Evolutionary conservation across 2,329 filamentous ascomycete species (phyloP), one percentile per base, ranked within the genome.

Genomic region (Apiospora phragmitis): DNA sequence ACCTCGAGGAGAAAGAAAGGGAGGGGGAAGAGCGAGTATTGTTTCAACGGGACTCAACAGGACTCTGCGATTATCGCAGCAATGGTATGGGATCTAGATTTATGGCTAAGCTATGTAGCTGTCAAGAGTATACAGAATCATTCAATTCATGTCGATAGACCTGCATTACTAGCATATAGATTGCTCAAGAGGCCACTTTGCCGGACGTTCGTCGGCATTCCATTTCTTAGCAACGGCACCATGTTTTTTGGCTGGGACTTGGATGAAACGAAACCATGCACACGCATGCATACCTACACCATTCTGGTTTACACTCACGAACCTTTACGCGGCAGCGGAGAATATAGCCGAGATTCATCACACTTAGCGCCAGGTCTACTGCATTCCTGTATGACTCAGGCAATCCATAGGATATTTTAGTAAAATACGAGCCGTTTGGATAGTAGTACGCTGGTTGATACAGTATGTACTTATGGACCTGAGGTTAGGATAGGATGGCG

Each of bases 111-210:
- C 18, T 32, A 41, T 41, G 9, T 41, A 41, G 51, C 26, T 59
- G 51, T 59, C 51, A 59, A 18, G 29, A 35, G 29, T 59, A 59
- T 32, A 35, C 16, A 1, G 16, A 35, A 59, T 9, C 51, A n/a
- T 9, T 42, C 7, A 47, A 59, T 21, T 18, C 29, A 59, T 35
- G 26, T 59, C 35, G 51, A 29, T 35, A 47, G 8, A 3, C 38
- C 35, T 59, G 51, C 51, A 59, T 59, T 35, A 59, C 35, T 59
- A 59, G 51, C 51, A 59, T 29, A 59, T 59, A 59, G 51, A 59
- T 59, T 59, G 51, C 18, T 35, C 51, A 14, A 59, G 51, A 59
- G 29, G 51, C 51, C 51, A 59, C 51, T 59, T 59, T 59, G 51
- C 51, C 51, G 51, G 51, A 59, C 51, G 51, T 59, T 59, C 51